phyloP scores from a whole-genome alignment of 257 asterid genomes.

The Solanum corneliomulleri region DNA sequence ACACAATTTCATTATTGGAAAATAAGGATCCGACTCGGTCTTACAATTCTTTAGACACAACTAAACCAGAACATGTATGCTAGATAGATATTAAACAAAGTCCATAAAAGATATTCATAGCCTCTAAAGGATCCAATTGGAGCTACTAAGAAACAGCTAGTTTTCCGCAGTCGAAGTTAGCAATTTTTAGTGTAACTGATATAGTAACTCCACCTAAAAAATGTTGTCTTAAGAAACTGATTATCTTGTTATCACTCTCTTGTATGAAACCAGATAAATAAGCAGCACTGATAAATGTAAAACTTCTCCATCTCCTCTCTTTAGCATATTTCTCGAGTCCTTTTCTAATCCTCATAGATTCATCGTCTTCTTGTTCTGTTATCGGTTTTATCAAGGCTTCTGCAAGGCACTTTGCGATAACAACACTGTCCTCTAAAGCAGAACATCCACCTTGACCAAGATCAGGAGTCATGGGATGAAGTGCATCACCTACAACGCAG shows the following conservation, averaged over 20 bases:
- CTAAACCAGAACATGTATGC: too few relatives aligned
- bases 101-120: too few relatives aligned
- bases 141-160: not conserved
- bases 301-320: constrained; percentile 70
- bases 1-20: not conserved
- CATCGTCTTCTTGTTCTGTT: not conserved
- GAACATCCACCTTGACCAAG: constrained; percentile 80
- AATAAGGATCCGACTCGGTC: too few relatives aligned
- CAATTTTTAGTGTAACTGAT: constrained; percentile 13
- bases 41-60: too few relatives aligned
- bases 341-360: constrained; percentile 2
- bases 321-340: constrained; percentile 38
- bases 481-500: constrained; percentile 63
- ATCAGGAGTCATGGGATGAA: constrained; percentile 86
- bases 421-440: constrained; percentile 50
- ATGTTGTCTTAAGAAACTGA: constrained; percentile 34
- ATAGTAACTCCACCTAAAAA: constrained; percentile 22
- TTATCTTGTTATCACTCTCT: constrained; percentile 31
- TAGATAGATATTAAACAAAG: too few relatives aligned
- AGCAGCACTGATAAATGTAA: constrained; percentile 37
- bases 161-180: constrained; percentile 40
- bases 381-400: constrained; percentile 11
- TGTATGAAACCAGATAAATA: constrained; percentile 51
- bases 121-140: too few relatives aligned
- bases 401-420: constrained; percentile 53